A percentile compares a stretch with the other conserved stretches of the same genome.
Evolutionary conservation across 2,329 filamentous ascomycete genomes (phyloP).

Genomic region (Myriosclerotinia scirpicola): DNA sequence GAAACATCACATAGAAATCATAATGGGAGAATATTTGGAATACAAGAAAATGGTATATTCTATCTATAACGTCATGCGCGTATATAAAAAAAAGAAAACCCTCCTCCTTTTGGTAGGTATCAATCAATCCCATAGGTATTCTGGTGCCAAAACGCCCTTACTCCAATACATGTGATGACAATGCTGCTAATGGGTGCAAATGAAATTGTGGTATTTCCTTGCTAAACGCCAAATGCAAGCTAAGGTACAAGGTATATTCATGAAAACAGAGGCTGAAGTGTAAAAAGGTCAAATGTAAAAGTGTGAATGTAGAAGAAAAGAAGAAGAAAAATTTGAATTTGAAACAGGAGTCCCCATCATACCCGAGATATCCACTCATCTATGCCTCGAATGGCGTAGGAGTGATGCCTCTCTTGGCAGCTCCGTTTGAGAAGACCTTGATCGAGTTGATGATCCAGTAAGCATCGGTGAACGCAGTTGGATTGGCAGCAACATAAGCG

Average conservation of each 20-base stretch:
- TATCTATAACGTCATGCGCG: not conserved
- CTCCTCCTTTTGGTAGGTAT: not conserved
- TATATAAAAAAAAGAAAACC: not conserved
- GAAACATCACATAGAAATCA: not conserved
- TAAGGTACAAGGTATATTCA: constrained; percentile 16
- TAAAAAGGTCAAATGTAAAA: constrained; percentile 1
- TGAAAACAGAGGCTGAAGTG: not conserved
- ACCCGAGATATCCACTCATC: not conserved
- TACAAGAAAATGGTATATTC: not conserved
- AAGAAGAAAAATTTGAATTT: not conserved
- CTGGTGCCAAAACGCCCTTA: not conserved
- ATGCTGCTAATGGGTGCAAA: constrained; percentile 2
- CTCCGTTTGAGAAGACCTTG: constrained; percentile 30
- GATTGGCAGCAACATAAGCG: constrained; percentile 70
- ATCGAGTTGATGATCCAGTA: constrained; percentile 72
- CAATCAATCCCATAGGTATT: not conserved
- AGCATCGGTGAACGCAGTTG: constrained; percentile 66
- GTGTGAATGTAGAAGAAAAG: not conserved
- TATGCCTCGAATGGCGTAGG: constrained; percentile 2
- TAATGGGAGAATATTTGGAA: not conserved
- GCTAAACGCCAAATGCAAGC: constrained; percentile 9
- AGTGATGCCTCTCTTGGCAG: constrained; percentile 26
- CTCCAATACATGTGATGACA: constrained; percentile 1
- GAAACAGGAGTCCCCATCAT: not conserved
- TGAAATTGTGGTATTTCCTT: constrained; percentile 24